Percentiles rank a stretch among this genome's conserved stretches.
Evolutionary conservation across 192 early-diverging fungal genomes (phyloP).

Genomic region (Lobosporangium transversale): DNA sequence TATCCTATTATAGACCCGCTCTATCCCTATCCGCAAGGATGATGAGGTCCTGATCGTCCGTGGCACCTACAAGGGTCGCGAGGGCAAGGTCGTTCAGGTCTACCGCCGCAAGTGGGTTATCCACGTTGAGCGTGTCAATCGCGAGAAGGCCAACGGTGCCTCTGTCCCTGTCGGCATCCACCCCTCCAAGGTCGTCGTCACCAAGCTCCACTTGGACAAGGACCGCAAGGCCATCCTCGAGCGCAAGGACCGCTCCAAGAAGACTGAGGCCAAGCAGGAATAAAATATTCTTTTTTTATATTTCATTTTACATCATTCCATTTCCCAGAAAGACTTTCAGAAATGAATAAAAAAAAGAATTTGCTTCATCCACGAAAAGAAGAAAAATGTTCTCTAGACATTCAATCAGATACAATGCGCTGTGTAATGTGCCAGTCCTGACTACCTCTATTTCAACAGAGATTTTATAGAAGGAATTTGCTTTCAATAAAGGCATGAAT

Average conservation of each 20-base stretch:
- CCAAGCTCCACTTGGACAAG: slow-evolving; percentile 95
- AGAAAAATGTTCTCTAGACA: no score
- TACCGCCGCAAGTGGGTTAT: slow-evolving; percentile 99
- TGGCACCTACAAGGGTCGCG: slow-evolving; percentile 95
- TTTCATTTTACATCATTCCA: neutral
- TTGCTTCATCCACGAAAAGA: slow-evolving; percentile 27
- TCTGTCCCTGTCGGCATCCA: slow-evolving; percentile 93
- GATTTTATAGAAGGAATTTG: no score
- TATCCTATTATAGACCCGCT: slow-evolving; percentile 72
- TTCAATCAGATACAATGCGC: no score
- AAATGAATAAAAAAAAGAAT: slow-evolving; percentile 20
- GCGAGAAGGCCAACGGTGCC: slow-evolving; percentile 98
- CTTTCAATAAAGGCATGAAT: no score
- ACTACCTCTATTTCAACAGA: no score
- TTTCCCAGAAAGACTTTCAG: neutral
- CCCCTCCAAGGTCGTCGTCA: slow-evolving; percentile 99
- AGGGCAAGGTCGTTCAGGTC: slow-evolving; percentile 95
- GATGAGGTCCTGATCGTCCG: slow-evolving; percentile 97
- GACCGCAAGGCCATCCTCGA: slow-evolving; percentile 91
- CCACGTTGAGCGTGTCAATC: slow-evolving; percentile 96
- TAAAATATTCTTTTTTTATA: slow-evolving; percentile 34
- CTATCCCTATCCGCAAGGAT: slow-evolving; percentile 96
- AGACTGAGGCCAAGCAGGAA: slow-evolving; percentile 52
- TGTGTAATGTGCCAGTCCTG: no score
- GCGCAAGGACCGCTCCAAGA: slow-evolving; percentile 81